A percentile compares a stretch with the other conserved stretches of the same genome.
These are phyloP conservation scores for Ceratocystis lukuohia DNA, from an alignment of 2,329 filamentous ascomycete genomes.

Conservation along the genomic window DNA sequence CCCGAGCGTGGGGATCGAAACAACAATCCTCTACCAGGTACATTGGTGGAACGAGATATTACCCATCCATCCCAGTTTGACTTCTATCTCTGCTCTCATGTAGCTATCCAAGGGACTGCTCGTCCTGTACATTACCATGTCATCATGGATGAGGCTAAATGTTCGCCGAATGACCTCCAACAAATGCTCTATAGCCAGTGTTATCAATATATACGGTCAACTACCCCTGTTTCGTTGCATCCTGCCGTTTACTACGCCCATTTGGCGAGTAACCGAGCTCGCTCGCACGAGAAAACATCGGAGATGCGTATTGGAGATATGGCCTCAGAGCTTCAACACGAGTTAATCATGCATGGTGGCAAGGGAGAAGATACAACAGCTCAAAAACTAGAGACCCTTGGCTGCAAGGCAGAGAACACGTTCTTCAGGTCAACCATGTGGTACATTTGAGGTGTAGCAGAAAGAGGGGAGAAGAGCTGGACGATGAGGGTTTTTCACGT, in stretches of 20 bases:
- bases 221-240: slow-evolving; percentile 76
- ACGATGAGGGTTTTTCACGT: slow-evolving; percentile 1
- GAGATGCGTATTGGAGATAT: slow-evolving; percentile 7
- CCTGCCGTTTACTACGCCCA: slow-evolving; percentile 96
- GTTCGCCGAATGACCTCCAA: slow-evolving; percentile 57
- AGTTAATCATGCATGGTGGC: not conserved
- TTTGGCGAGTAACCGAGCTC: slow-evolving; percentile 67
- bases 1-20: slow-evolving; percentile 59
- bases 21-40: slow-evolving; percentile 72
- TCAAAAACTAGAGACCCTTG: not conserved
- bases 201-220: slow-evolving; percentile 85
- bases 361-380: not conserved
- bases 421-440: slow-evolving; percentile 29
- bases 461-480: not conserved
- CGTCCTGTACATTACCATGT: slow-evolving; percentile 88
- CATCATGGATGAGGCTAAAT: slow-evolving; percentile 64
- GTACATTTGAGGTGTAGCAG: slow-evolving; percentile 28
- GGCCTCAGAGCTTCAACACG: not conserved
- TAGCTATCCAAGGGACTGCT: slow-evolving; percentile 84
- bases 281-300: slow-evolving; percentile 50
- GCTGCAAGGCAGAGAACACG: slow-evolving; percentile 16
- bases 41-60: slow-evolving; percentile 75
- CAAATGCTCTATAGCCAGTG: slow-evolving; percentile 89
- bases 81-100: slow-evolving; percentile 53
- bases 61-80: slow-evolving; percentile 86